Evolutionary conservation across 2,329 filamentous ascomycete species (phyloP).

Genomic region (Stachybotrys chartarum): DNA sequence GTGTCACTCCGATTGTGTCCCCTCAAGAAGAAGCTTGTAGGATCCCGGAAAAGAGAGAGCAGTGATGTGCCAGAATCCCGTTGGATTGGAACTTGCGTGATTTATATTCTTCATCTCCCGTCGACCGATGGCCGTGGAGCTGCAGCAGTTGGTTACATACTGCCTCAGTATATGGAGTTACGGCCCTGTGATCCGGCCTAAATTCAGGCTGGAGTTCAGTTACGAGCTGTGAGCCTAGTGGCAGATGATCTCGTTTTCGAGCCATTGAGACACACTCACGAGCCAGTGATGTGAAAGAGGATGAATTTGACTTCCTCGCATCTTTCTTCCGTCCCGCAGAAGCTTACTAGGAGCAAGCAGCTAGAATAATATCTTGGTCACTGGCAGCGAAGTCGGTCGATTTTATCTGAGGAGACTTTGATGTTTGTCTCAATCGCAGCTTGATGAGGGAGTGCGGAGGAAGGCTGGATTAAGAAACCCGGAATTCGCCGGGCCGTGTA

Average conservation of each 20-base stretch:
- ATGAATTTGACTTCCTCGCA: too few relatives aligned
- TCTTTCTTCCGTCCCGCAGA: too few relatives aligned
- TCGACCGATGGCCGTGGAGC: background rate
- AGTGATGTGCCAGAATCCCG: background rate
- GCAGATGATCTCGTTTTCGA: background rate
- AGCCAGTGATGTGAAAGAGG: too few relatives aligned
- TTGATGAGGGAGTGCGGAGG: background rate
- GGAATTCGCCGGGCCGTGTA: background rate
- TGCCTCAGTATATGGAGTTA: slow-evolving; percentile 7
- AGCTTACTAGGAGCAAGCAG: too few relatives aligned
- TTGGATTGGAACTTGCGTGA: background rate
- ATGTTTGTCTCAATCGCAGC: background rate
- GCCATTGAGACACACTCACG: background rate
- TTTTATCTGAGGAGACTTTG: background rate
- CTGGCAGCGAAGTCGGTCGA: too few relatives aligned
- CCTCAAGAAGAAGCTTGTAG: background rate
- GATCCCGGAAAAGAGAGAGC: background rate
- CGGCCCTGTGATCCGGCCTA: slow-evolving; percentile 15
- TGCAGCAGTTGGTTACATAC: slow-evolving; percentile 4
- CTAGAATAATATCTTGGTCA: too few relatives aligned
- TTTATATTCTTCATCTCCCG: background rate
- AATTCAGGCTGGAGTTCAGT: background rate
- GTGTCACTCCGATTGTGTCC: background rate
- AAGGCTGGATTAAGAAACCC: background rate
- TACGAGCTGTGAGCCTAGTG: background rate